Evolutionary conservation across 2,329 filamentous ascomycete species (phyloP).

Genomic region (Fusarium sp.): DNA sequence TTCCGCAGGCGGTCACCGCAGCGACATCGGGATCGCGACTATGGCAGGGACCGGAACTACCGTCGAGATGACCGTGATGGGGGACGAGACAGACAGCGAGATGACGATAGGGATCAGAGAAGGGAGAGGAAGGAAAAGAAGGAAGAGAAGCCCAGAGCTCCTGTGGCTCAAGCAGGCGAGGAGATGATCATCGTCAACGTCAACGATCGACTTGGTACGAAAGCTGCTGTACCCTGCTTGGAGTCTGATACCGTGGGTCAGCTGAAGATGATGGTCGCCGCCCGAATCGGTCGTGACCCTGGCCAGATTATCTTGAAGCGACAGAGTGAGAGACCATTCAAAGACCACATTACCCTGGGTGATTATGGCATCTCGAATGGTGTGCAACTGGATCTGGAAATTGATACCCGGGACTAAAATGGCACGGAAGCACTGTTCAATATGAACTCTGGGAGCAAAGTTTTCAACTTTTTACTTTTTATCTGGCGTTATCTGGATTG

Average conservation of each 20-base stretch:
- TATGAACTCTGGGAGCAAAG: not conserved
- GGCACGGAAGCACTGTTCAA: not conserved
- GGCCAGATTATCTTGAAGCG: constrained; percentile 92
- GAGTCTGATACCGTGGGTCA: constrained; percentile 83
- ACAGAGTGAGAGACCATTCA: constrained; percentile 92
- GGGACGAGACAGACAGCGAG: constrained; percentile 19
- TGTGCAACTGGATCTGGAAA: constrained; percentile 72
- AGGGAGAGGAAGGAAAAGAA: constrained; percentile 46
- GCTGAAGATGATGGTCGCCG: constrained; percentile 92
- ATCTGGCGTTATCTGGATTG: not conserved
- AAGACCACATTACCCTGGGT: constrained; percentile 84
- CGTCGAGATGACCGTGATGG: constrained; percentile 37
- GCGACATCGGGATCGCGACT: constrained; percentile 29
- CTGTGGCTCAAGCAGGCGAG: constrained; percentile 56
- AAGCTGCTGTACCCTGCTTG: constrained; percentile 89
- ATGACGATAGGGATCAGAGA: constrained; percentile 38
- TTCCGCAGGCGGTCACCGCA: constrained; percentile 37
- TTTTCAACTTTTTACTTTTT: not conserved
- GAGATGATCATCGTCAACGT: constrained; percentile 94
- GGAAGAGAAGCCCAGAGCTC: constrained; percentile 50
- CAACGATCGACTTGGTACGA: constrained; percentile 96
- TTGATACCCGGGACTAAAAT: constrained; percentile 65
- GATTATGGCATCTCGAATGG: constrained; percentile 96
- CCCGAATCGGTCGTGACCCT: constrained; percentile 85
- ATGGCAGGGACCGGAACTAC: constrained; percentile 31